Conservation (phyloP, 192 early-diverging fungal genomes). For the Linnemannia exigua region DNA sequence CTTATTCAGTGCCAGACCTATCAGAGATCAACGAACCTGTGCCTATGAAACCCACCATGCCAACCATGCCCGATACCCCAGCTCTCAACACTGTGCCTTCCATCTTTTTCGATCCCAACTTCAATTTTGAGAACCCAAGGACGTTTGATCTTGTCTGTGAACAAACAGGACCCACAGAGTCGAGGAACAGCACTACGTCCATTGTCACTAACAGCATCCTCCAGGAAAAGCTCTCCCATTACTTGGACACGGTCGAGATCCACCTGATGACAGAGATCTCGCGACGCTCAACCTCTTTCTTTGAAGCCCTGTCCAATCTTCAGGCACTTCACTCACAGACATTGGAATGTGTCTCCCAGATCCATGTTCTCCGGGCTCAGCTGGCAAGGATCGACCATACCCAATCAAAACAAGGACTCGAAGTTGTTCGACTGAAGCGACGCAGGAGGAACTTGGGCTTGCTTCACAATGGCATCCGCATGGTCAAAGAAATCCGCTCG, state of each 20-base stretch:
- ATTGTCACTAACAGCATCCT: constrained; percentile 77
- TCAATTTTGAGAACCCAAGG: constrained; percentile 92
- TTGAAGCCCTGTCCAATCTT: constrained; percentile 93
- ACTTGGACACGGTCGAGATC: constrained; percentile 94
- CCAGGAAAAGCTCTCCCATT: constrained; percentile 92
- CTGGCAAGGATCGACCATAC: constrained; percentile 73
- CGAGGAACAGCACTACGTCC: constrained; percentile 57
- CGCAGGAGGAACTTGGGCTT: constrained; percentile 78
- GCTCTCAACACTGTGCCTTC: constrained; percentile 87
- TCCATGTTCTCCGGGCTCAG: constrained; percentile 80
- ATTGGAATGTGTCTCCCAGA: constrained; percentile 88
- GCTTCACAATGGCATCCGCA: constrained; percentile 77
- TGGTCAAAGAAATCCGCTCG: constrained; percentile 82
- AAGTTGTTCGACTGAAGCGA: constrained; percentile 86
- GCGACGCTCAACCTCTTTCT: constrained; percentile 94
- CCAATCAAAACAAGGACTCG: constrained; percentile 83
- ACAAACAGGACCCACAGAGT: constrained; percentile 69
- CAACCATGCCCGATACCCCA: constrained; percentile 68
- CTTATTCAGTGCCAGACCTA: constrained; percentile 63
- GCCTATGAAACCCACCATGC: constrained; percentile 47
- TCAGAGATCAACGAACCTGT: constrained; percentile 57
- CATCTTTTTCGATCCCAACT: constrained; percentile 88
- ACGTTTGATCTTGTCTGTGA: constrained; percentile 90
- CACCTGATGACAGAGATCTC: constrained; percentile 97
- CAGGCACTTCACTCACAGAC: constrained; percentile 95